A percentile compares a stretch with the other conserved stretches of the same genome.
Evolutionary conservation across 495 filamentous ascomycete species (phyloP).

Genomic region (Chlorociboria aeruginascens): DNA sequence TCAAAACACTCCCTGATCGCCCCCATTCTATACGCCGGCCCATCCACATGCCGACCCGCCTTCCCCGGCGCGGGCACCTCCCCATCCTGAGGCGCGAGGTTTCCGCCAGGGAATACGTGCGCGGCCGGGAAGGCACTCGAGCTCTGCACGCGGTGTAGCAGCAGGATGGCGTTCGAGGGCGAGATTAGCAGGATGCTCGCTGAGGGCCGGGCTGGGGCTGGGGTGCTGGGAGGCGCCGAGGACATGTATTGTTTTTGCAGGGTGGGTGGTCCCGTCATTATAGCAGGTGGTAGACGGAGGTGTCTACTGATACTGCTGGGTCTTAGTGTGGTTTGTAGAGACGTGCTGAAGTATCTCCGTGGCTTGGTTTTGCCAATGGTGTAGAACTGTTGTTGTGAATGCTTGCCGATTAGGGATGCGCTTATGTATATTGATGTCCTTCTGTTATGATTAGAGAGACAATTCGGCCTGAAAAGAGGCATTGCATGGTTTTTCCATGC

Average conservation of each 20-base stretch:
- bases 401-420: too few relatives aligned
- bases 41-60: conserved; percentile 50
- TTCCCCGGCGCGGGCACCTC: conserved; percentile 34
- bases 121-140: conserved; percentile 81
- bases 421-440: too few relatives aligned
- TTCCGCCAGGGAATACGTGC: conserved; percentile 95
- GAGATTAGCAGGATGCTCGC: conserved; percentile 76
- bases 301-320: not conserved
- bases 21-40: conserved; percentile 54
- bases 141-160: conserved; percentile 73
- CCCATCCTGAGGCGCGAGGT: conserved; percentile 61
- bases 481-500: too few relatives aligned
- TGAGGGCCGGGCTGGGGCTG: conserved; percentile 20
- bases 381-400: too few relatives aligned
- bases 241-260: conserved; percentile 19
- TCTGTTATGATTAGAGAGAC: too few relatives aligned
- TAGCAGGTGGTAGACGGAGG: not conserved
- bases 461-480: too few relatives aligned
- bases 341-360: too few relatives aligned
- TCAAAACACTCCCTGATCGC: conserved; percentile 91
- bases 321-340: too few relatives aligned
- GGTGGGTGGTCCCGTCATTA: conserved; percentile 9
- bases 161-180: conserved; percentile 70
- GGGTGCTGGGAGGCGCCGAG: conserved; percentile 7
- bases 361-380: too few relatives aligned